Percentiles rank a stretch among this genome's conserved stretches.
Conservation (phyloP, 31 red algal species). For the Odonthalia washingtoniensis region DNA sequence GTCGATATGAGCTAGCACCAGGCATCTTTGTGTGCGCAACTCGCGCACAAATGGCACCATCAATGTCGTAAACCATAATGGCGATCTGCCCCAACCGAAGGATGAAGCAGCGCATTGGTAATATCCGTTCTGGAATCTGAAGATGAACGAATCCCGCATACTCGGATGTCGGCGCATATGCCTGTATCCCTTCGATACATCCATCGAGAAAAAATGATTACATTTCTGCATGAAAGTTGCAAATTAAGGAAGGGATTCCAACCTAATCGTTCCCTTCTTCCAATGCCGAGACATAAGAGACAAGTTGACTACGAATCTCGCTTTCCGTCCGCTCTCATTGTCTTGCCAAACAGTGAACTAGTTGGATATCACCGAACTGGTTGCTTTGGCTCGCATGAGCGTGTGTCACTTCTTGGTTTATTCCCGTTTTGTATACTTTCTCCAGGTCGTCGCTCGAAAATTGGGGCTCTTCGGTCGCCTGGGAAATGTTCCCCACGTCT, state of each 20-base stretch:
- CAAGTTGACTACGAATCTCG: too few species aligned
- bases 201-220: too few species aligned
- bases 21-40: too few species aligned
- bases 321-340: too few species aligned
- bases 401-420: conserved; percentile 49
- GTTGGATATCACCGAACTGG: too few species aligned
- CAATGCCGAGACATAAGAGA: too few species aligned
- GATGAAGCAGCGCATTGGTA: conserved; percentile 43
- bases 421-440: neutral
- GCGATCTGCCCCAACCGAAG: conserved; percentile 56
- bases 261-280: too few species aligned
- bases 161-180: conserved; percentile 36
- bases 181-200: conserved; percentile 44
- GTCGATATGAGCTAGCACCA: conserved; percentile 25
- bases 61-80: conserved; percentile 28
- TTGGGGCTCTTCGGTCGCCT: neutral
- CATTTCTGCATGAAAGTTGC: too few species aligned
- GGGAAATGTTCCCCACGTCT: conserved; percentile 28
- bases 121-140: neutral
- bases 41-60: conserved; percentile 23
- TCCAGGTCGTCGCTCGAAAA: conserved; percentile 13
- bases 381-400: too few species aligned
- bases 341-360: too few species aligned
- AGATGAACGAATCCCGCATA: conserved; percentile 51
- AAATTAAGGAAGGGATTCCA: too few species aligned